These are phyloP conservation scores for Pseudoperonospora humuli DNA, from an alignment of 352 stramenopile species.

Conservation along the genomic window DNA sequence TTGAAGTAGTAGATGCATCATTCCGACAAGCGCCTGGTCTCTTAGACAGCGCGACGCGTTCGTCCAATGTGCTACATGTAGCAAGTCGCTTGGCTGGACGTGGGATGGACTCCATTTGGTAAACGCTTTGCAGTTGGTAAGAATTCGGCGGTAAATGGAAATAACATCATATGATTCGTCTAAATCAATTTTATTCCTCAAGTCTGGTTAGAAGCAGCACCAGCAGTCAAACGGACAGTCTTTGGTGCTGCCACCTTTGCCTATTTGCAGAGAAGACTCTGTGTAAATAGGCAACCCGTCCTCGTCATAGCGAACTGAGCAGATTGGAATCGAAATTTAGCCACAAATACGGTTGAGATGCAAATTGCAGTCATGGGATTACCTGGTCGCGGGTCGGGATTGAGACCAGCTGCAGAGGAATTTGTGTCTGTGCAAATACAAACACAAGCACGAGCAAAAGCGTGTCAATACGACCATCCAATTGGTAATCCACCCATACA, in stretches of 20 bases:
- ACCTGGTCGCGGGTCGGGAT: conserved; percentile 71
- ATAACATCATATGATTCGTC: conserved; percentile 6
- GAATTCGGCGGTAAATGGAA: conserved; percentile 12
- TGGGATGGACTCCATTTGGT: conserved; percentile 3
- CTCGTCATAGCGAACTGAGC: conserved; percentile 73
- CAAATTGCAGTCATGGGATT: conserved; percentile 2
- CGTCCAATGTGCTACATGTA: conserved; percentile 4
- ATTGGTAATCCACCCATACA: background rate
- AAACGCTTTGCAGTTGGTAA: background rate
- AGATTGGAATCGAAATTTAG: conserved; percentile 5
- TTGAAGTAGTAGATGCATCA: background rate
- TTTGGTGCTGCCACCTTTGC: conserved; percentile 70
- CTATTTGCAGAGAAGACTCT: conserved; percentile 75
- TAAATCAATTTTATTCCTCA: conserved; percentile 2
- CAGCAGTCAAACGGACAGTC: conserved; percentile 89
- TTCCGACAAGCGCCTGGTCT: background rate
- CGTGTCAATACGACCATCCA: background rate
- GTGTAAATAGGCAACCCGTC: conserved; percentile 85
- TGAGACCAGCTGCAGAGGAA: conserved; percentile 49
- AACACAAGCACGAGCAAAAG: background rate
- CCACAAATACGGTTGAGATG: background rate
- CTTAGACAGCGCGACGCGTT: conserved; percentile 2
- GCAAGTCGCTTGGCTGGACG: conserved; percentile 11
- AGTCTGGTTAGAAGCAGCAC: conserved; percentile 74
- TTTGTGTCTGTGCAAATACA: conserved; percentile 56